These are phyloP conservation scores for Trametes maxima DNA, from an alignment of 768 basidiomycete species.

Conservation along the genomic window DNA sequence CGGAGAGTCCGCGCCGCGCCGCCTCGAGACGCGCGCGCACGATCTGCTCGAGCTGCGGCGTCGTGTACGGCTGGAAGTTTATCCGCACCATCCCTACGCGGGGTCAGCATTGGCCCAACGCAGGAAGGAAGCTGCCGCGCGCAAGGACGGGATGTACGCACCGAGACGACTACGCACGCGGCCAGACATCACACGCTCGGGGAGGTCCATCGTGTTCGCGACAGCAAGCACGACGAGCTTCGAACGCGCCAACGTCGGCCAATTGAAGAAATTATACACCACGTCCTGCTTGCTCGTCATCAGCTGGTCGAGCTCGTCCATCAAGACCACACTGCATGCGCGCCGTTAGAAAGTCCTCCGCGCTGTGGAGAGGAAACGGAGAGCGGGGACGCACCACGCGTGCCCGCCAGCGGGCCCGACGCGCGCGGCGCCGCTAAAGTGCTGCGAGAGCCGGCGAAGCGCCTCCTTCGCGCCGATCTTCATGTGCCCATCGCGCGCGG, in stretches of 20 bases:
- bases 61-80: constrained; percentile 89
- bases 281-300: constrained; percentile 97
- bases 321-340: constrained; percentile 78
- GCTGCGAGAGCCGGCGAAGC: constrained; percentile 69
- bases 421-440: constrained; percentile 69
- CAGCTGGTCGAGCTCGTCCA: constrained; percentile 98
- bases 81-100: constrained; percentile 81
- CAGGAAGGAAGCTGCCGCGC: neutral
- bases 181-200: constrained; percentile 90
- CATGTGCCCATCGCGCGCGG: constrained; percentile 60
- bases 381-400: constrained; percentile 76
- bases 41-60: constrained; percentile 78
- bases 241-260: constrained; percentile 89
- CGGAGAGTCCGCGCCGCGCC: constrained; percentile 52
- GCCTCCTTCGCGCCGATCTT: constrained; percentile 80
- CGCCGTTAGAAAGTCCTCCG: no score
- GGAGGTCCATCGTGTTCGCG: constrained; percentile 97
- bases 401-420: constrained; percentile 75
- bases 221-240: constrained; percentile 95
- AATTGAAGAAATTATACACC: constrained; percentile 99
- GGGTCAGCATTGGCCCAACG: neutral
- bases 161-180: constrained; percentile 92
- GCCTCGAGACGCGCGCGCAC: constrained; percentile 78
- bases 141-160: constrained; percentile 37
- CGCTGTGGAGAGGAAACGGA: no score